Base-by-base conservation (phyloP, 352 stramenopile genomes). In the Pythium plurisporium region DNA sequence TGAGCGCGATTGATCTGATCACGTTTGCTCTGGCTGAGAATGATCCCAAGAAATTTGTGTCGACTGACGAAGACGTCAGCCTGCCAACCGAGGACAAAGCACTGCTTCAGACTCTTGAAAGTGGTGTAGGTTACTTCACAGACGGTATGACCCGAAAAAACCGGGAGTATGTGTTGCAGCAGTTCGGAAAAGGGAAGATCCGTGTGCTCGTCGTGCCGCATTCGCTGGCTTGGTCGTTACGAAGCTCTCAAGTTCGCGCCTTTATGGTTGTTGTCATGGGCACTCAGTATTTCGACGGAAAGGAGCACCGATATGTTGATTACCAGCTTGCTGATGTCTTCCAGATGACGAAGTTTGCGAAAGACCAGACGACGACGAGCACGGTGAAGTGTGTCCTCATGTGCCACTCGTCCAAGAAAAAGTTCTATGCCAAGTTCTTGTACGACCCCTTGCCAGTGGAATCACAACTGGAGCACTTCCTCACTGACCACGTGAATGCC, bases 391-490 rank as follows among this genome's bases (percentile, higher is more conserved):
- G 88, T 60, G 83, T 99, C 1, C 76, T 99, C 15, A 82, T 99
- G 37, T 99, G 95, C 55, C 96, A 99, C 59, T 81, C 90, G 14
- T 93, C 96, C 0, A 99, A 99, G 72, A 99, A 99, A 65, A 96
- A 98, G 58, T 98, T 98, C 59, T 90, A 99, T 45, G 97, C 98
- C 25, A 98, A 98, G 64, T 96, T 99, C 55, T 64, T 99, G n/a
- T 98, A 99, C 69, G 97, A 99, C 33, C 96, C 97, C 10, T 70
- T 99, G n/a, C 97, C 98, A 4, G 94, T 99, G 33, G 98, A 99
- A 78, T 98, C 90, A 46, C 96, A 99, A 68, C 73, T 99, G 7
- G 96, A 99, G 70, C 92, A 98, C 60, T 97, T 97, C 59, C 65
- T 99, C 55, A 97, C 96, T 61, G 97, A 99, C 70, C 95, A 99